Evolutionary conservation across 2,329 filamentous ascomycete species (phyloP).

Genomic region (Fusarium brachygibbosum): DNA sequence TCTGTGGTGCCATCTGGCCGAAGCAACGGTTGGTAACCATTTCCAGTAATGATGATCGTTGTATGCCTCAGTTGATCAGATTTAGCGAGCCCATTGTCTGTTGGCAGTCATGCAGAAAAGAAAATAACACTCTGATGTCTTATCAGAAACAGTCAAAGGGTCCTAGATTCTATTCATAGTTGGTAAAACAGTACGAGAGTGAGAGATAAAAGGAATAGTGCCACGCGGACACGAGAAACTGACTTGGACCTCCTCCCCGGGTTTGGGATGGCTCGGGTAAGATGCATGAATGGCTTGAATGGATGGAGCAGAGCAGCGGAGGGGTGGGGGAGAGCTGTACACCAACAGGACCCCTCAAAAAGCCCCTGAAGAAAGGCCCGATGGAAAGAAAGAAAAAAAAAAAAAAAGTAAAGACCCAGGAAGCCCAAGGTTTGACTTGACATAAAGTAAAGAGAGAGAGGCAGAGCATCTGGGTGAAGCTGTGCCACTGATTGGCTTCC

Average conservation of each 20-base stretch:
- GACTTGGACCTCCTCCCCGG: conserved; percentile 29
- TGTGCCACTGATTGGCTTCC: conserved; percentile 35
- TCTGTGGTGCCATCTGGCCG: conserved; percentile 27
- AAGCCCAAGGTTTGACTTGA: background rate
- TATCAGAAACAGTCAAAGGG: background rate
- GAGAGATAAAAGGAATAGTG: conserved; percentile 30
- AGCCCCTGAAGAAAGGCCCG: conserved; percentile 27
- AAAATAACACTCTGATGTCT: conserved; percentile 3
- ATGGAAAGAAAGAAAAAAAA: background rate
- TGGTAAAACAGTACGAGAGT: background rate
- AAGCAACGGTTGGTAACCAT: conserved; percentile 41
- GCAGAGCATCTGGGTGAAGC: conserved; percentile 1
- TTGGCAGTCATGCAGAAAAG: conserved; percentile 1
- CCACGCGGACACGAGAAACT: conserved; percentile 40
- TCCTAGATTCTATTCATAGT: conserved; percentile 10
- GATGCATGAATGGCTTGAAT: conserved; percentile 21
- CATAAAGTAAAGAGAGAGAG: background rate
- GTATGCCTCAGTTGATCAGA: conserved; percentile 13
- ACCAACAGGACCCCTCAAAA: conserved; percentile 35
- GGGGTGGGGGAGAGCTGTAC: conserved; percentile 22
- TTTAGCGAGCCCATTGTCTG: background rate
- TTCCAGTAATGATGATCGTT: conserved; percentile 35
- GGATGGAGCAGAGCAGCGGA: conserved; percentile 8
- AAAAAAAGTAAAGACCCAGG: background rate
- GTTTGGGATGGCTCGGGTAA: conserved; percentile 35